phyloP scores from a whole-genome alignment of 495 filamentous ascomycete species.

The Trichoderma parareesei region DNA sequence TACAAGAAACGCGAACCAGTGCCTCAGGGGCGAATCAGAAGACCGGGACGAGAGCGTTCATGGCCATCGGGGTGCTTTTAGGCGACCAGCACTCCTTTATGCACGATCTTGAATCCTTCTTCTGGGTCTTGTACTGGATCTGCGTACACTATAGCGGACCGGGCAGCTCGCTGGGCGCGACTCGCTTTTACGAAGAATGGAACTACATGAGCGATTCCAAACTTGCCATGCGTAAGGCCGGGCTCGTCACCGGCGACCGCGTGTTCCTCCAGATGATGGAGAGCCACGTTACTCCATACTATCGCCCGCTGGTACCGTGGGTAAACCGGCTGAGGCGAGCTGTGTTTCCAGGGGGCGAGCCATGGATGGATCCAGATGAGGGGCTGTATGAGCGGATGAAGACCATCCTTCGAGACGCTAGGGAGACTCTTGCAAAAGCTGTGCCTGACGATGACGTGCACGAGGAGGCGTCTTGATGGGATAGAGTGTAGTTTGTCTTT shows the following conservation, averaged over 20 bases:
- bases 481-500: too few relatives aligned
- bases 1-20: conserved; percentile 23
- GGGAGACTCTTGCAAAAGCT: too few relatives aligned
- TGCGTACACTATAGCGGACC: conserved; percentile 33
- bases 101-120: conserved; percentile 47
- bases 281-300: conserved; percentile 29
- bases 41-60: conserved; percentile 38
- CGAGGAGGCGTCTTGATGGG: too few relatives aligned
- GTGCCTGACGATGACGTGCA: too few relatives aligned
- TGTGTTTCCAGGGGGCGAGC: conserved; percentile 25
- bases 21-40: conserved; percentile 32
- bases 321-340: conserved; percentile 23
- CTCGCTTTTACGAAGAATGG: conserved; percentile 24
- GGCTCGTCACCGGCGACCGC: too few relatives aligned
- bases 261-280: conserved; percentile 13
- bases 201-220: conserved; percentile 21
- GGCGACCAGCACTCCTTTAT: conserved; percentile 35
- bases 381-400: conserved; percentile 22
- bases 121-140: conserved; percentile 46
- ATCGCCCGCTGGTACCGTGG: conserved; percentile 25
- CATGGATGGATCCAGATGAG: conserved; percentile 19
- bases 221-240: too few relatives aligned
- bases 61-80: conserved; percentile 35
- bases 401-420: conserved; percentile 17
- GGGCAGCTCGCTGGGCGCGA: conserved; percentile 13